Evolutionary conservation across 2,329 filamentous ascomycete species (phyloP).

Genomic region (Scytalidium lignicola): DNA sequence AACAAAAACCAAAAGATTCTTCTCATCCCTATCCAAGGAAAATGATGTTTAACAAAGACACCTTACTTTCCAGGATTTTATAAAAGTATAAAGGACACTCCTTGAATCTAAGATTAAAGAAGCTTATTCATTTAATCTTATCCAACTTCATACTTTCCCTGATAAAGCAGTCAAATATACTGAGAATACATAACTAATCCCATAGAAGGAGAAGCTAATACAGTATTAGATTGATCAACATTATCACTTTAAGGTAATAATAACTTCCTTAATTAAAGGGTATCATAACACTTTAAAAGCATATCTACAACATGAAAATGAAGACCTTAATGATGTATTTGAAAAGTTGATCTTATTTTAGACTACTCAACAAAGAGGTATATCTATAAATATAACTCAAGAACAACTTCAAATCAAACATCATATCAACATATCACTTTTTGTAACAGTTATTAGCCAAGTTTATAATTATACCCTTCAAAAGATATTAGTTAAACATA

Average conservation of each 20-base stretch:
- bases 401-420: not conserved
- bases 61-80: not conserved
- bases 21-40: not conserved
- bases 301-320: too few relatives aligned
- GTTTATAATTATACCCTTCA: not conserved
- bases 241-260: not conserved
- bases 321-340: too few relatives aligned
- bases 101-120: not conserved
- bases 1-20: not conserved
- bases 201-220: slow-evolving; percentile 1
- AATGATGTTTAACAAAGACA: not conserved
- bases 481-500: not conserved
- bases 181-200: not conserved
- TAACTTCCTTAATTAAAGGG: not conserved
- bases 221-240: not conserved
- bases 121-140: not conserved
- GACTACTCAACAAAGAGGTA: not conserved
- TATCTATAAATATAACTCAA: not conserved
- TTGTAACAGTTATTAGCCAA: not conserved
- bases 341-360: not conserved
- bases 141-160: not conserved
- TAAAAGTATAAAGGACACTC: not conserved
- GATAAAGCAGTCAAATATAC: not conserved
- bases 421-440: not conserved
- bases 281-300: too few relatives aligned